Conservation (phyloP, 2,329 filamentous ascomycete species). For the Claviceps sp. region DNA sequence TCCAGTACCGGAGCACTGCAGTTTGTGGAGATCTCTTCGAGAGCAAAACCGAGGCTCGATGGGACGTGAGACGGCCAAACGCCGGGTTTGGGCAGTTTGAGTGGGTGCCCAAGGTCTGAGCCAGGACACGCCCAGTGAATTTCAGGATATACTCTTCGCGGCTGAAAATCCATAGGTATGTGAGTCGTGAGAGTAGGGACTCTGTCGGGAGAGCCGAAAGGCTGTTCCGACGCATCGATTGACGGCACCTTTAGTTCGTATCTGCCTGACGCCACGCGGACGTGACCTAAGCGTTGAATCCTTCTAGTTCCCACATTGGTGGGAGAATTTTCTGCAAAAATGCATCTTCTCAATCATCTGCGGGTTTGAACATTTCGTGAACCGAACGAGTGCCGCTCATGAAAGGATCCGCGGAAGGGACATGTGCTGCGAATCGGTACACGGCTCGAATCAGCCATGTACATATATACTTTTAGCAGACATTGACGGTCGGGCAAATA, state of each 20-base stretch:
- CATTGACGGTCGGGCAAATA: background rate
- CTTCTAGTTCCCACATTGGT: background rate
- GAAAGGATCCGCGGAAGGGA: background rate
- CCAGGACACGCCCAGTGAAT: background rate
- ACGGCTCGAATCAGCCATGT: background rate
- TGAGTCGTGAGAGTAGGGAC: background rate
- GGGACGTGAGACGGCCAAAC: too few relatives aligned
- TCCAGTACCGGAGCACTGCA: background rate
- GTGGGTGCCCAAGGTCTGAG: too few relatives aligned
- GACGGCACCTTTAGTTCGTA: background rate
- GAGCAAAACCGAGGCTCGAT: too few relatives aligned
- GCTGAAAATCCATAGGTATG: background rate
- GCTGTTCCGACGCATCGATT: background rate
- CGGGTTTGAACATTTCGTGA: background rate
- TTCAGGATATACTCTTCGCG: too few relatives aligned
- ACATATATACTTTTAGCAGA: background rate
- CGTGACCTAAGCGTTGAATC: background rate
- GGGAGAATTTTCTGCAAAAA: background rate
- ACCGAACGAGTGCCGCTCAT: background rate
- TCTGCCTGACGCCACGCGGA: background rate
- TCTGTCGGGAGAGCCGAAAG: slow-evolving; percentile 1
- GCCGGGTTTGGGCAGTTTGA: too few relatives aligned
- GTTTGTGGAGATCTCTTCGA: too few relatives aligned
- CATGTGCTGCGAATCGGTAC: background rate
- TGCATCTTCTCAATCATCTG: background rate